These are phyloP conservation scores for Cyberlindnera samutprakarnensis DNA, from an alignment of 805 yeast species.

Conservation along the genomic window DNA sequence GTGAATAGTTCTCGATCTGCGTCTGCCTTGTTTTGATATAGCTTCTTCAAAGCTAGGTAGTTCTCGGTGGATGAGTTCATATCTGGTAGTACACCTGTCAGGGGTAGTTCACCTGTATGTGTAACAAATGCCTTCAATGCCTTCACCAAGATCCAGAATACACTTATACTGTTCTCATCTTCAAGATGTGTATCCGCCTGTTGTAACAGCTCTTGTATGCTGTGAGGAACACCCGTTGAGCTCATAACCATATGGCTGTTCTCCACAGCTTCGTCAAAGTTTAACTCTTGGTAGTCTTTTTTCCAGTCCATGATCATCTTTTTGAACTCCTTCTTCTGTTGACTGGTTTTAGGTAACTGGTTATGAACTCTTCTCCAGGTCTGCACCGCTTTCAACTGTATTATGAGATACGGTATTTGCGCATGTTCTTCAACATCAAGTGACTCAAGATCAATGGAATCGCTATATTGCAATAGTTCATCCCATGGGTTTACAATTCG, in stretches of 20 bases:
- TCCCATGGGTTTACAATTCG: constrained; percentile 69
- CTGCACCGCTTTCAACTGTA: constrained; percentile 48
- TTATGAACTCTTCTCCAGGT: constrained; percentile 28
- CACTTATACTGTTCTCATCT: constrained; percentile 12
- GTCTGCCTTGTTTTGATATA: constrained; percentile 51
- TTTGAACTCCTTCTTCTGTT: constrained; percentile 35
- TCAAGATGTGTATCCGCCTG: constrained; percentile 5
- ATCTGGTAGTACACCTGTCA: constrained; percentile 75
- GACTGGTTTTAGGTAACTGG: constrained; percentile 27
- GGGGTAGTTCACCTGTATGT: constrained; percentile 43
- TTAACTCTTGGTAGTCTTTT: constrained; percentile 29
- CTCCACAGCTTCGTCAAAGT: constrained; percentile 44
- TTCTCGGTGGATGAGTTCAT: constrained; percentile 72
- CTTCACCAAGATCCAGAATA: constrained; percentile 55
- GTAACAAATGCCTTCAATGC: constrained; percentile 48
- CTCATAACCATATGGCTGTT: constrained; percentile 37
- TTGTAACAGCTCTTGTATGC: constrained; percentile 21
- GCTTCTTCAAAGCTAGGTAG: constrained; percentile 48
- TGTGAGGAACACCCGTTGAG: constrained; percentile 24
- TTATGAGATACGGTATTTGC: constrained; percentile 62
- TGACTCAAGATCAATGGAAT: constrained; percentile 39
- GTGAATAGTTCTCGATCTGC: constrained; percentile 39
- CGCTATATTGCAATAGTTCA: constrained; percentile 45
- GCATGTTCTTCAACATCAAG: constrained; percentile 39
- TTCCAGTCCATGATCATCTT: constrained; percentile 29